Percentiles rank a stretch among this genome's conserved stretches.
Conservation (phyloP, 768 basidiomycete genomes). For the Phaeotremella fagi region DNA sequence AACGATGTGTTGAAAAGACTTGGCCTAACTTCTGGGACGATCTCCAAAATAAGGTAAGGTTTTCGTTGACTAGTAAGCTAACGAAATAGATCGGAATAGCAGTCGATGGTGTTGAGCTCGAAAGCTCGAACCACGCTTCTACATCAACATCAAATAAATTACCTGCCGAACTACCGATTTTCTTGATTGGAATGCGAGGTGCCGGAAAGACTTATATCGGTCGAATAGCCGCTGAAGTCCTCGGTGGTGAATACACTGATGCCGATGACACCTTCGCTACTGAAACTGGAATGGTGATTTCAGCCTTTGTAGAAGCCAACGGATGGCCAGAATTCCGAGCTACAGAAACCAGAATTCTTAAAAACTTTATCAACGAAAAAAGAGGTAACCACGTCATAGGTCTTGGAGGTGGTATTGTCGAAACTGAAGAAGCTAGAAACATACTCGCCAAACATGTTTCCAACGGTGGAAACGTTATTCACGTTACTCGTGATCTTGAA, state of each 20-base stretch:
- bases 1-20: constrained; percentile 97
- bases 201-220: constrained; percentile 91
- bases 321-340: constrained; percentile 88
- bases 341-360: constrained; percentile 66
- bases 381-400: constrained; percentile 69
- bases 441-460: constrained; percentile 63
- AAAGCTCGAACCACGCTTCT: constrained; percentile 52
- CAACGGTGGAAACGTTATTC: constrained; percentile 68
- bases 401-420: constrained; percentile 91
- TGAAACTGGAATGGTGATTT: constrained; percentile 60
- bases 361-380: constrained; percentile 60
- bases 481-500: constrained; percentile 71
- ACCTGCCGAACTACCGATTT: constrained; percentile 51
- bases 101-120: constrained; percentile 77
- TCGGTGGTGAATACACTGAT: constrained; percentile 73
- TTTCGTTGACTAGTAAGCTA: constrained; percentile 3
- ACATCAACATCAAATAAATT: constrained; percentile 20
- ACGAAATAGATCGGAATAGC: constrained; percentile 71
- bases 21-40: constrained; percentile 99
- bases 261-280: constrained; percentile 74
- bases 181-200: constrained; percentile 93
- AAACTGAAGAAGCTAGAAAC: constrained; percentile 69
- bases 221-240: constrained; percentile 63
- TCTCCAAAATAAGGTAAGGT: constrained; percentile 77
- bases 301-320: constrained; percentile 69